Base-by-base conservation (phyloP, 2,329 filamentous ascomycete species). In the Dothiorella sarmentorum region DNA sequence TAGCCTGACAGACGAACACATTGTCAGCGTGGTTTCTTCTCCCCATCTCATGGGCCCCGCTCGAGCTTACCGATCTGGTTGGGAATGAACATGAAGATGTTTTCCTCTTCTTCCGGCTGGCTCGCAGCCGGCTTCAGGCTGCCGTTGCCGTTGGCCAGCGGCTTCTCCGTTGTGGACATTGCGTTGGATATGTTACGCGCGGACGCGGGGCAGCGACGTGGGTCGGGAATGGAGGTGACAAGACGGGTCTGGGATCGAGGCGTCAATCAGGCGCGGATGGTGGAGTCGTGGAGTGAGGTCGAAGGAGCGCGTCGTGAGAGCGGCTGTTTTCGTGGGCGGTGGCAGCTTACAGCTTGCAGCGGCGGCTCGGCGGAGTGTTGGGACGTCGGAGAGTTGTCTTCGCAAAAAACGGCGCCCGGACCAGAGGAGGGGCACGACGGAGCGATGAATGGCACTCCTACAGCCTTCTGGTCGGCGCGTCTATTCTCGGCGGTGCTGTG, bases 31-130 rank as follows among this genome's bases (percentile, higher is more conserved):
- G 15, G 15, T 11, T 17, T 4, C 24, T 33, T 29, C 44, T 3
- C 62, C 42, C 31, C 31, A 15, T 9, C 37, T 24, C 11, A 4
- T 7, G n/a, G n/a, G 15, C 26, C 18, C 22, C 33, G 38, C 11
- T 18, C 24, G 42, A 56, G 61, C 71, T 53, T 67, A 81, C 79
- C 79, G 61, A 81, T 81, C 62, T 80, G 61, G 65, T 81, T 81
- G 13, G 79, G 79, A 22, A 77, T 72, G 69, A 81, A 81, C 44
- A 81, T 69, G 68, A 81, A 81, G 67, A 81, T 80, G 70, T 81
- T 81, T 74, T 81, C 79, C 44, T 76, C 65, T n/a, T 71, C 67
- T 57, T 71, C 66, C 17, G 35, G 37, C 33, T 15, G 38, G 35
- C 42, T 53, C 37, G 27, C 37, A 7, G 26, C 26, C 15, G 37